phyloP scores from a whole-genome alignment of 345 rosid genomes.

The Reutealis trisperma region DNA sequence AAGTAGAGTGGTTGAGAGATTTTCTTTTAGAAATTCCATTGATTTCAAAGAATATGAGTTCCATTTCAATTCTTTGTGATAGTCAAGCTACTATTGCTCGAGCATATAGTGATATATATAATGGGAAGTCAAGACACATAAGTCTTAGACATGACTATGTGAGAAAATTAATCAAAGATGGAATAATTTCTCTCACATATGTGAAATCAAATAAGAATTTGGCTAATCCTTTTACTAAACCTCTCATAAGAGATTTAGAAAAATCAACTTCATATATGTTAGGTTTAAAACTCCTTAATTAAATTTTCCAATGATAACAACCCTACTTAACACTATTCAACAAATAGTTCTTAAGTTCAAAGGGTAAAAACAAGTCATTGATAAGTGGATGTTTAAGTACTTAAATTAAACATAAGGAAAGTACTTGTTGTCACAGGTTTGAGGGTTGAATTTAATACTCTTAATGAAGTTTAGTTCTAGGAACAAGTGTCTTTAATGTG shows the following conservation, averaged over 20 bases:
- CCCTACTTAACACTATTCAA: no score
- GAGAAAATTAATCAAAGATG: not conserved
- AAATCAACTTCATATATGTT: no score
- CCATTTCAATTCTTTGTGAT: no score
- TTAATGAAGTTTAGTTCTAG: not conserved
- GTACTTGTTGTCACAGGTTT: no score
- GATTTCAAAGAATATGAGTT: not conserved
- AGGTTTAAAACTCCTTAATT: no score
- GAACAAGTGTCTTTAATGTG: not conserved
- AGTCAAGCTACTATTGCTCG: no score
- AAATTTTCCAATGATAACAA: no score
- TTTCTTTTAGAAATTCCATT: not conserved
- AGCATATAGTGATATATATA: no score
- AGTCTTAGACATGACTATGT: not conserved
- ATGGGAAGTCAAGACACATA: no score
- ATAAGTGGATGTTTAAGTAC: no score
- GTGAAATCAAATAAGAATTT: conserved; percentile 3
- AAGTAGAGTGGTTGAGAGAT: not conserved
- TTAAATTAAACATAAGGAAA: not conserved
- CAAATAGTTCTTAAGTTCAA: no score
- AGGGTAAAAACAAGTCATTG: not conserved
- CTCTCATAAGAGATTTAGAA: not conserved
- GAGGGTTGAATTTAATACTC: not conserved
- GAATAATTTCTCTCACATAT: not conserved
- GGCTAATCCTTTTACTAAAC: not conserved